Conservation (phyloP, 805 yeast genomes). For the Diddensiella santjacobensis region DNA sequence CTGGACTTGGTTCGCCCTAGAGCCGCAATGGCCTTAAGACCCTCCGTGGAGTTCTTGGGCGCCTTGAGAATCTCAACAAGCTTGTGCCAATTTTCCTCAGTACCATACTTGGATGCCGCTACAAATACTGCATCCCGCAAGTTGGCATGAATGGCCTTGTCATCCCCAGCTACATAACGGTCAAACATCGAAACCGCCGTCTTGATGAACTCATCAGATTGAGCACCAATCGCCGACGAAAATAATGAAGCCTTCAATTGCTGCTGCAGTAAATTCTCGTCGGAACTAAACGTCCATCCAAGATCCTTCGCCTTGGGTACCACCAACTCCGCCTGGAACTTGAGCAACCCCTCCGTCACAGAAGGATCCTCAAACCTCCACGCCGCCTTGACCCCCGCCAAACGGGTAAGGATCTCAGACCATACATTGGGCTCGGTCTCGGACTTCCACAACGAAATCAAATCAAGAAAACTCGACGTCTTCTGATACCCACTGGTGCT, state of each 20-base stretch:
- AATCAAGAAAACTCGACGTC: constrained; percentile 46
- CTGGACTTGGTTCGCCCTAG: constrained; percentile 60
- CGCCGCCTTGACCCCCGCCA: constrained; percentile 42
- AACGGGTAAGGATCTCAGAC: constrained; percentile 44
- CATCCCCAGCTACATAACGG: constrained; percentile 57
- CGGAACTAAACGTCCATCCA: constrained; percentile 61
- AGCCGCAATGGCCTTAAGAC: constrained; percentile 61
- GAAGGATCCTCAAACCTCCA: constrained; percentile 46
- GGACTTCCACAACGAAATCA: constrained; percentile 48
- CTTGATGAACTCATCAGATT: constrained; percentile 33
- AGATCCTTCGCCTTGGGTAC: constrained; percentile 48
- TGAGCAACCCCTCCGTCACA: constrained; percentile 39
- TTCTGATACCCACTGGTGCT: constrained; percentile 49
- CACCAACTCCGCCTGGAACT: constrained; percentile 51
- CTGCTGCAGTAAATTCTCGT: constrained; percentile 51
- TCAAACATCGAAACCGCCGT: constrained; percentile 43
- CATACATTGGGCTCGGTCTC: constrained; percentile 53
- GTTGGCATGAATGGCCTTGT: constrained; percentile 68
- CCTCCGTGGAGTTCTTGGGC: constrained; percentile 63
- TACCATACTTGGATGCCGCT: constrained; percentile 65
- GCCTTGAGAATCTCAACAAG: constrained; percentile 56
- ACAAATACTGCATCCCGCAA: constrained; percentile 62
- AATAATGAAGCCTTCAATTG: constrained; percentile 61
- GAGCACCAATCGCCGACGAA: constrained; percentile 32
- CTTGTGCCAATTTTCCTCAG: constrained; percentile 57